These are phyloP conservation scores for Capronia americana DNA, from an alignment of 2,329 filamentous ascomycete genomes.

Conservation along the genomic window DNA sequence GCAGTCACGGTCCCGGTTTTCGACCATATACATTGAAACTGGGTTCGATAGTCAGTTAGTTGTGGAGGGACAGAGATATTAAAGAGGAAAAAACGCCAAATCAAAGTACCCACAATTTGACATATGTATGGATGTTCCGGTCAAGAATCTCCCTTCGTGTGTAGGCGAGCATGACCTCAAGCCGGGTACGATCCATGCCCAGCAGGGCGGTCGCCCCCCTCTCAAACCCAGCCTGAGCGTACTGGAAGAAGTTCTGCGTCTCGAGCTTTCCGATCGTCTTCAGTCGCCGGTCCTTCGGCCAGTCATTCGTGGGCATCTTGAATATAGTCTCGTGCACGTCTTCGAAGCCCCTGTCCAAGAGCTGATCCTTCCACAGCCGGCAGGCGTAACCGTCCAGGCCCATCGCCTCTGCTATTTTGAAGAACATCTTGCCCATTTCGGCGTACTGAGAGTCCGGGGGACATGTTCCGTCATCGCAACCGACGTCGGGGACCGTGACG, in stretches of 20 bases:
- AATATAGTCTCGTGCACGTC: constrained; percentile 41
- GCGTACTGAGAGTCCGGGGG: constrained; percentile 32
- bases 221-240: constrained; percentile 35
- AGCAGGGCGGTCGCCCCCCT: constrained; percentile 39
- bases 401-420: constrained; percentile 29
- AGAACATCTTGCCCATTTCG: constrained; percentile 39
- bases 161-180: constrained; percentile 34
- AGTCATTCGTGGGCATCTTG: constrained; percentile 42
- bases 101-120: constrained; percentile 19
- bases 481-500: constrained; percentile 38
- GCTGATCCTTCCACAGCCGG: constrained; percentile 38
- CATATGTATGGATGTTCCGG: constrained; percentile 27
- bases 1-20: constrained; percentile 4
- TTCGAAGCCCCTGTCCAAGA: constrained; percentile 37
- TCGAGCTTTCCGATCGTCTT: constrained; percentile 48
- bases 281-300: constrained; percentile 45
- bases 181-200: constrained; percentile 24
- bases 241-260: constrained; percentile 34
- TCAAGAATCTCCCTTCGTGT: constrained; percentile 31
- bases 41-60: constrained; percentile 5
- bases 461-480: constrained; percentile 6
- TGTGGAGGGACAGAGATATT: not conserved
- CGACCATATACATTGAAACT: constrained; percentile 18
- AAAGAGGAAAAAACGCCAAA: not conserved
- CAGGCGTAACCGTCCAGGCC: constrained; percentile 25